Evolutionary conservation across 164 flowering plant species (phyloP).

Genomic region (Cinnamomum chago): DNA sequence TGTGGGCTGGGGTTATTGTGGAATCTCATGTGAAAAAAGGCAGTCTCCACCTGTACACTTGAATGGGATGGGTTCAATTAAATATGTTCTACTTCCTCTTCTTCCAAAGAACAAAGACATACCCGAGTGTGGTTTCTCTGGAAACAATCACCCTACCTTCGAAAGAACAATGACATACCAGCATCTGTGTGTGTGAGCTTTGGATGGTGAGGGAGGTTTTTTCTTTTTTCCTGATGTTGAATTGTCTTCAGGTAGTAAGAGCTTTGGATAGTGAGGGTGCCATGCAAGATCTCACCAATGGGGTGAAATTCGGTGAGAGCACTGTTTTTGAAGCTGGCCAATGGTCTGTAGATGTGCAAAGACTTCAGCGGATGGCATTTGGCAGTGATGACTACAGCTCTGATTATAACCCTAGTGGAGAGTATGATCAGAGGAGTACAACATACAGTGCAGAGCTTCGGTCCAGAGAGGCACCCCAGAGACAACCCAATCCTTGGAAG

Average conservation of each 20-base stretch:
- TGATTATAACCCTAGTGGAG: slow-evolving; percentile 19
- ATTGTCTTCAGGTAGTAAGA: slow-evolving; percentile 40
- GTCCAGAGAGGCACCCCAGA: slow-evolving; percentile 5
- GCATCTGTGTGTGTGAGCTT: not conserved
- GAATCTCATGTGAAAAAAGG: too few species aligned
- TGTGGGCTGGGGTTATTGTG: too few species aligned
- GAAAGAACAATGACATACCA: not conserved
- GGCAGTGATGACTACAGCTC: slow-evolving; percentile 25
- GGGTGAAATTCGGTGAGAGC: slow-evolving; percentile 57
- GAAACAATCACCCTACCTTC: too few species aligned
- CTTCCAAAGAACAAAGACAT: too few species aligned
- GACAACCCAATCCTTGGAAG: not conserved
- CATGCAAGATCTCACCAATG: slow-evolving; percentile 46
- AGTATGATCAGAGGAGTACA: not conserved
- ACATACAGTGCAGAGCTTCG: slow-evolving; percentile 1
- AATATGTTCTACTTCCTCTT: too few species aligned
- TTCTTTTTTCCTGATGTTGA: not conserved
- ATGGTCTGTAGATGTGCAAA: slow-evolving; percentile 35
- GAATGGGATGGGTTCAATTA: too few species aligned
- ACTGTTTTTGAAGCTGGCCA: slow-evolving; percentile 40
- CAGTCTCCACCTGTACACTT: too few species aligned
- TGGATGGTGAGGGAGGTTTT: too few species aligned
- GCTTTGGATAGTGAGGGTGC: slow-evolving; percentile 44
- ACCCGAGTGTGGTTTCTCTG: too few species aligned
- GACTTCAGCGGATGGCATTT: slow-evolving; percentile 38